Evolutionary conservation across 1,284 basidiomycete species (phyloP), one percentile per base, ranked within the genome.

Genomic region (Fomitopsis pinicola): DNA sequence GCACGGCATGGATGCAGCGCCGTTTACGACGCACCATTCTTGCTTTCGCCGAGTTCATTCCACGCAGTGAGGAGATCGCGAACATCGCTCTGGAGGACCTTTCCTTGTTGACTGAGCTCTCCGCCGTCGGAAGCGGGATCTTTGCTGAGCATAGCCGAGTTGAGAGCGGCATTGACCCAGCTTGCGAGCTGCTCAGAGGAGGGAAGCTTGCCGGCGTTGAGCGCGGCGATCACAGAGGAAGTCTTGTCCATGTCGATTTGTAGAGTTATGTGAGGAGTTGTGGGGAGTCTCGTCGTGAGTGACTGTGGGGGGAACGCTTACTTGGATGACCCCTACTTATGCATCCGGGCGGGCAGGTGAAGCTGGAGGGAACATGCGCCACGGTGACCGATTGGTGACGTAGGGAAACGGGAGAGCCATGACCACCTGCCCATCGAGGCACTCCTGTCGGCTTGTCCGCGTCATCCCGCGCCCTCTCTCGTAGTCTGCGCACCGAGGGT

Each of bases 131-230:
- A 55, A 3, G 70, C 67, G 1, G 78, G 75, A 60, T 82, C 75
- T 35, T 77, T 70, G 55, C 79, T 76, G 15, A 81, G 70, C 57
- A 89, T 71, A 19, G 79, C 75, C 42, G 80, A 75, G 26, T 77
- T 66, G 42, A 82, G 79, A 52, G 83, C 64, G 75, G 77, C 82
- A 67, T 85, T 80, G 64, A 87, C 77, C 66, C 79, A 77, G 0
- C 69, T 65, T 62, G 77, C 77, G 42, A 82, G 67, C 68, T 89
- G 87, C 40, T 79, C 69, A 26, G 86, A 84, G 1, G 77, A 79
- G 15, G 87, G 87, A 12, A 88, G 75, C 67, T 89, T 89, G 26
- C 85, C 85, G 42, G 86, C 86, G 63, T 83, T 79, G 68, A 89
- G 72, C 17, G 87, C 87, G 57, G 85, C 87, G 59, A 85, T 67